A percentile compares a stretch with the other conserved stretches of the same genome.
These are phyloP conservation scores for Testicularia cyperi DNA, from an alignment of 1,284 basidiomycete genomes.

Conservation along the genomic window DNA sequence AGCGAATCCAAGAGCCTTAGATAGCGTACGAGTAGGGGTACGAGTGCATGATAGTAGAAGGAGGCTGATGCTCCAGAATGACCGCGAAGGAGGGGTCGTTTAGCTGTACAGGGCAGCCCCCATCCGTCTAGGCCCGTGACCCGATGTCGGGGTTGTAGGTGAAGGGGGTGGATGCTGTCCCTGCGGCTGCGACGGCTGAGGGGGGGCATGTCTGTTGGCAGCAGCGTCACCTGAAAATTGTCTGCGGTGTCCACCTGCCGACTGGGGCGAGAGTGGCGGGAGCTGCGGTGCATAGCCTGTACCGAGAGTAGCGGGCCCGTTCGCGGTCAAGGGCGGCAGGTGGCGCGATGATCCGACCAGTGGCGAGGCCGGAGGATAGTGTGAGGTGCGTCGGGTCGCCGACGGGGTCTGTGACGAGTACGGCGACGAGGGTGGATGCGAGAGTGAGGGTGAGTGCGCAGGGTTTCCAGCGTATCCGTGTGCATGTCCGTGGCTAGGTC, in stretches of 20 bases:
- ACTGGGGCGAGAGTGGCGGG: conserved; percentile 14
- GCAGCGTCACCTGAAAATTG: conserved; percentile 13
- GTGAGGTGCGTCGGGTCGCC: conserved; percentile 11
- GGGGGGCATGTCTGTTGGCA: not conserved
- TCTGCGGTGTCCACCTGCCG: conserved; percentile 4
- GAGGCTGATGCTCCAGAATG: too few species aligned
- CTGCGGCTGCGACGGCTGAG: not conserved
- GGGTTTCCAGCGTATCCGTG: too few species aligned
- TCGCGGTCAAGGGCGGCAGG: conserved; percentile 17
- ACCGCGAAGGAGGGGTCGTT: not conserved
- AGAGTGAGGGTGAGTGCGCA: conserved; percentile 16
- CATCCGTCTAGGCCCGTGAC: conserved; percentile 18
- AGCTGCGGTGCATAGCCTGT: conserved; percentile 10
- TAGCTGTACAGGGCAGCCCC: conserved; percentile 32
- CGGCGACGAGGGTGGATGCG: conserved; percentile 23
- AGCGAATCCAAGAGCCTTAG: too few species aligned
- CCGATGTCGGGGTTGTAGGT: conserved; percentile 17
- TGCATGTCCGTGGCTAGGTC: too few species aligned
- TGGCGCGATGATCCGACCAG: conserved; percentile 11
- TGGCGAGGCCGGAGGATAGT: conserved; percentile 28
- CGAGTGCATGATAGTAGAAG: too few species aligned
- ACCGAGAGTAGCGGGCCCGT: conserved; percentile 1
- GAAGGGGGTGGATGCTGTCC: conserved; percentile 1
- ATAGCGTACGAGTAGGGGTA: too few species aligned
- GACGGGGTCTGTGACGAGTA: conserved; percentile 25